phyloP scores from a whole-genome alignment of 2,329 filamentous ascomycete genomes.

The Magnaporthiopsis incrustans region DNA sequence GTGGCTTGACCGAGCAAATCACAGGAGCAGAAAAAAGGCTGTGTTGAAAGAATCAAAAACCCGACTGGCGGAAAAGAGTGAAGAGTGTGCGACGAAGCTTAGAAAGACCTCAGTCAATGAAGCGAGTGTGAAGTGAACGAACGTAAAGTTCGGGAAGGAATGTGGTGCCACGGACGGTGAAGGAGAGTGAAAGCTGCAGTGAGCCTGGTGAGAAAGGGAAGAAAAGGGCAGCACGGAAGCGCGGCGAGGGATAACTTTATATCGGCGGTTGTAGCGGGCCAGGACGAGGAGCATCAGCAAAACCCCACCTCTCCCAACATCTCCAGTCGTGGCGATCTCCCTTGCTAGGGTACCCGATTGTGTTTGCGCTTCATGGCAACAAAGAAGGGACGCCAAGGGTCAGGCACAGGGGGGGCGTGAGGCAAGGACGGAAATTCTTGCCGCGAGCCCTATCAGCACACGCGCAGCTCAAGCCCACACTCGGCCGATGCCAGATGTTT shows the following conservation, averaged over 20 bases:
- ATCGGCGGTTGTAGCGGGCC: not conserved
- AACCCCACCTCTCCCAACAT: too few relatives aligned
- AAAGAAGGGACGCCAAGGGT: not conserved
- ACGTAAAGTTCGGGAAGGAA: not conserved
- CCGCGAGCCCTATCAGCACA: not conserved
- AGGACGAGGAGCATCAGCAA: not conserved
- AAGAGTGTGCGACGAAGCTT: not conserved
- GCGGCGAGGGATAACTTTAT: not conserved
- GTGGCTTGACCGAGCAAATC: not conserved
- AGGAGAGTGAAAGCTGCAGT: conserved; percentile 1
- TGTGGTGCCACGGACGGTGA: not conserved
- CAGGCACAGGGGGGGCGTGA: not conserved
- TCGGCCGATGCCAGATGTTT: not conserved
- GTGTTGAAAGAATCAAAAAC: not conserved
- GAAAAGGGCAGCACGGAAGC: not conserved
- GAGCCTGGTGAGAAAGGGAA: conserved; percentile 1
- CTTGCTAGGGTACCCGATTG: not conserved
- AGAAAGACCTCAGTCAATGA: conserved; percentile 7
- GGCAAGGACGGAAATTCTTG: not conserved
- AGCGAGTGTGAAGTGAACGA: conserved; percentile 4
- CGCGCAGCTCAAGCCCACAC: not conserved
- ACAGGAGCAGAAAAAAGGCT: not conserved
- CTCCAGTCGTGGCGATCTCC: not conserved
- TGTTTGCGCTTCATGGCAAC: not conserved
- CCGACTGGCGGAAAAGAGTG: conserved; percentile 1